phyloP scores from a whole-genome alignment of 129 eudicot species.

The Artemisia annua region DNA sequence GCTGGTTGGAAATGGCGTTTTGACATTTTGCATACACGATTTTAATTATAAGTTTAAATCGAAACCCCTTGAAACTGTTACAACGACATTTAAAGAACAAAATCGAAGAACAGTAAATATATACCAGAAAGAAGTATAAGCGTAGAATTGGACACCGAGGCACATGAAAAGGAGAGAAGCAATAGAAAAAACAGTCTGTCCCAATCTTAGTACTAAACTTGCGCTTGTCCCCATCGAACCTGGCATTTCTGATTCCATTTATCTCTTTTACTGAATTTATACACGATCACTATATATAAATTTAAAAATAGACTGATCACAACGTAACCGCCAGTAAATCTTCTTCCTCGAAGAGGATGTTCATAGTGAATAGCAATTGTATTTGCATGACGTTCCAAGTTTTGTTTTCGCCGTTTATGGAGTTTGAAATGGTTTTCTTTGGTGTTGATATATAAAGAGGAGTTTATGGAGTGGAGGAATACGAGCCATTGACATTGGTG shows the following conservation, averaged over 20 bases:
- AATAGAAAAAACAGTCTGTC: constrained; percentile 67
- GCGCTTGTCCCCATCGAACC: constrained; percentile 82
- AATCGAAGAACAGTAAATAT: neutral
- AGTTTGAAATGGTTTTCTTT: constrained; percentile 7
- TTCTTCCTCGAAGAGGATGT: constrained; percentile 1
- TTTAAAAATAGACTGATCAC: neutral
- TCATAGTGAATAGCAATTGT: constrained; percentile 7
- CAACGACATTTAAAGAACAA: neutral
- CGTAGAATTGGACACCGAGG: constrained; percentile 58
- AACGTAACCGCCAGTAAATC: neutral
- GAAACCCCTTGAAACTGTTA: neutral
- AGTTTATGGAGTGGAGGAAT: constrained; percentile 5
- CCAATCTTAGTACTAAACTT: constrained; percentile 78
- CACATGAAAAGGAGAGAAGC: constrained; percentile 92
- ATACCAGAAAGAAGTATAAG: constrained; percentile 86
- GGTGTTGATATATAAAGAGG: neutral
- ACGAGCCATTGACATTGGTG: constrained; percentile 19
- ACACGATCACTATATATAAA: neutral
- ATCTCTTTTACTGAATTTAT: neutral
- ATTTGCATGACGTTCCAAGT: neutral
- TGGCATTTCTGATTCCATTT: constrained; percentile 54
- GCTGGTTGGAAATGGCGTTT: no score
- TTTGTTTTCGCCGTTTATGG: constrained; percentile 11
- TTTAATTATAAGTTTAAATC: neutral
- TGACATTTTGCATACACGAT: no score